Evolutionary conservation across 495 filamentous ascomycete species (phyloP).

Genomic region (Lophiostoma macrostomum): DNA sequence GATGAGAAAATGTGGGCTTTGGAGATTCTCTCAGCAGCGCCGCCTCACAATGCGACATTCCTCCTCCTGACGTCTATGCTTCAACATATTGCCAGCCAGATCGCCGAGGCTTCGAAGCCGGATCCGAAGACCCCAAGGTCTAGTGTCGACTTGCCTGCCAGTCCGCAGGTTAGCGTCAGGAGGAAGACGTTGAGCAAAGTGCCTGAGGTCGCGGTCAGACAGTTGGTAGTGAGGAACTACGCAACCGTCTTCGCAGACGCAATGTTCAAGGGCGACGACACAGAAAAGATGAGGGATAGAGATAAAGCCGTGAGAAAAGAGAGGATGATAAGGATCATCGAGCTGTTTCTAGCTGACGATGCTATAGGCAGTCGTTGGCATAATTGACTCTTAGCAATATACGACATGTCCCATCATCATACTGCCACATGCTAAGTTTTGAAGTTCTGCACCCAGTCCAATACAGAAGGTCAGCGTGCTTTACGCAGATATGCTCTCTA

Average conservation of each 20-base stretch:
- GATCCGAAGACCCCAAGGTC: slow-evolving; percentile 25
- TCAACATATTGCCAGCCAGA: slow-evolving; percentile 34
- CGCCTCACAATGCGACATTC: slow-evolving; percentile 79
- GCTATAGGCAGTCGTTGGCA: too few species aligned
- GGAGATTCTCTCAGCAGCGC: slow-evolving; percentile 66
- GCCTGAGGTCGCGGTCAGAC: slow-evolving; percentile 33
- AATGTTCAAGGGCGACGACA: slow-evolving; percentile 17
- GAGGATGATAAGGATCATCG: slow-evolving; percentile 29
- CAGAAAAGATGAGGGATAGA: slow-evolving; percentile 25
- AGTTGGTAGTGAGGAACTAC: slow-evolving; percentile 32
- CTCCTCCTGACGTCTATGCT: slow-evolving; percentile 82
- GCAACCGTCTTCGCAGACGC: slow-evolving; percentile 32
- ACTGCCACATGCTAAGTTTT: too few species aligned
- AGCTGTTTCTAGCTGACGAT: slow-evolving; percentile 28
- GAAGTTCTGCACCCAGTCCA: too few species aligned
- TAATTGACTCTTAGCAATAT: too few species aligned
- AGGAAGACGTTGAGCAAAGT: slow-evolving; percentile 32
- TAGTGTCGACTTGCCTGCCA: slow-evolving; percentile 29
- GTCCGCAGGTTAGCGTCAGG: slow-evolving; percentile 25
- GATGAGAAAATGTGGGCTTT: slow-evolving; percentile 66
- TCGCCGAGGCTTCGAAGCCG: slow-evolving; percentile 25
- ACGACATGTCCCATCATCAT: too few species aligned
- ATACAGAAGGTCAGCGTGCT: too few species aligned
- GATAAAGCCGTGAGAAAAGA: slow-evolving; percentile 28
- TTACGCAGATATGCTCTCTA: too few species aligned